A percentile compares a stretch with the other conserved stretches of the same genome.
phyloP scores from a whole-genome alignment of 148 eudicot genomes.

The Hydrangea macrophylla region DNA sequence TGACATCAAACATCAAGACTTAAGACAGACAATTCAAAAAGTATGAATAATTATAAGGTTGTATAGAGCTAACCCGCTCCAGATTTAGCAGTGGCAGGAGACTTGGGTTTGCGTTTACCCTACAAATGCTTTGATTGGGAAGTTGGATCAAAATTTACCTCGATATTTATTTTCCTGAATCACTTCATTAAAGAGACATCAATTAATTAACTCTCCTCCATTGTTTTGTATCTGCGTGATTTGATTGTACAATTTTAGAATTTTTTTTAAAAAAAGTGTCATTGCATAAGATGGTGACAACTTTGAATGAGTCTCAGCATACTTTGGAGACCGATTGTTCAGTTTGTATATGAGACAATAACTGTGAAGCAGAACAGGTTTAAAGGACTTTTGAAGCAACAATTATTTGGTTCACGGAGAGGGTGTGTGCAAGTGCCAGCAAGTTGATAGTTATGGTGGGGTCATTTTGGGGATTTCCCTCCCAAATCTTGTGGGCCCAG shows the following conservation, averaged over 20 bases:
- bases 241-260: background rate
- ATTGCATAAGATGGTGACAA: slow-evolving; percentile 13
- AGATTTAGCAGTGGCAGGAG: too few species aligned
- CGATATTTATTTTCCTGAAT: background rate
- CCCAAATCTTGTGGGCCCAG: slow-evolving; percentile 6
- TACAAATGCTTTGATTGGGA: background rate
- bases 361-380: background rate
- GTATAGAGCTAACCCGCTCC: too few species aligned
- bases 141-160: background rate
- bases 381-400: slow-evolving; percentile 7
- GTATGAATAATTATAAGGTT: too few species aligned
- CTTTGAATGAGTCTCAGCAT: background rate
- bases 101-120: too few species aligned
- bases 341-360: background rate
- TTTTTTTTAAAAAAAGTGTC: slow-evolving; percentile 4
- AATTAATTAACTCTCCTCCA: too few species aligned
- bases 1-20: too few species aligned
- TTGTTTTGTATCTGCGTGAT: too few species aligned
- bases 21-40: too few species aligned
- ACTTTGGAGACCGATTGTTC: slow-evolving; percentile 18
- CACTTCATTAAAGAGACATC: background rate
- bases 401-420: slow-evolving; percentile 31
- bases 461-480: background rate
- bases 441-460: background rate
- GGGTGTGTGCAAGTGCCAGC: slow-evolving; percentile 12